Percentiles rank a stretch among this genome's conserved stretches.
Evolutionary conservation across 1,284 basidiomycete genomes (phyloP).

Genomic region (Trichosporon ovoides): DNA sequence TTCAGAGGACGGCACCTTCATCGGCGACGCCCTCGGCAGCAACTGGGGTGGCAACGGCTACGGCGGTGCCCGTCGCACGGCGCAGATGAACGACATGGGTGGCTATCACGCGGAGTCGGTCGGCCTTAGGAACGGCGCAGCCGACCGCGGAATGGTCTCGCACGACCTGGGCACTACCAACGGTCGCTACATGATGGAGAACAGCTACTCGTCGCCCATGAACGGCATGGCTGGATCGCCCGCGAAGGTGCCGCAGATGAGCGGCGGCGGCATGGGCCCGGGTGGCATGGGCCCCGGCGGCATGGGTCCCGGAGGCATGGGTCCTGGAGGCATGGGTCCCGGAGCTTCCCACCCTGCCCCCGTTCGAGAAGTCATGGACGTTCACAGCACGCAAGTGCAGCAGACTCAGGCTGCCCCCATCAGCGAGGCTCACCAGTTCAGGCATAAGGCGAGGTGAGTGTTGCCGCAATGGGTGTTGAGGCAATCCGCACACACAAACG

Average conservation of each 20-base stretch:
- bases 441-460: constrained; percentile 21
- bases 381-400: not conserved
- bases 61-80: constrained; percentile 10
- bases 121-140: constrained; percentile 20
- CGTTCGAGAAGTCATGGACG: not conserved
- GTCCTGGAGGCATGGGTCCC: too few species aligned
- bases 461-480: not conserved
- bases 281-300: too few species aligned
- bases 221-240: constrained; percentile 13
- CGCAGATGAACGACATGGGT: constrained; percentile 16
- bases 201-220: not conserved
- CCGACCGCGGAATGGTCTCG: constrained; percentile 26
- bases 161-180: constrained; percentile 25
- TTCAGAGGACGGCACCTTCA: constrained; percentile 84
- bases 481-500: too few species aligned
- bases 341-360: too few species aligned
- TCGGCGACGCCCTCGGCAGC: constrained; percentile 75
- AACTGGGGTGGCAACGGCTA: constrained; percentile 61
- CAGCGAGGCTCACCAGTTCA: constrained; percentile 5
- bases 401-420: not conserved
- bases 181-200: constrained; percentile 20
- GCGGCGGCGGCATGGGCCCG: too few species aligned
- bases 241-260: constrained; percentile 18
- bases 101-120: constrained; percentile 13
- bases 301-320: too few species aligned